Conservation (phyloP, 2,329 filamentous ascomycete genomes). For the Cyclaneusma minus region DNA sequence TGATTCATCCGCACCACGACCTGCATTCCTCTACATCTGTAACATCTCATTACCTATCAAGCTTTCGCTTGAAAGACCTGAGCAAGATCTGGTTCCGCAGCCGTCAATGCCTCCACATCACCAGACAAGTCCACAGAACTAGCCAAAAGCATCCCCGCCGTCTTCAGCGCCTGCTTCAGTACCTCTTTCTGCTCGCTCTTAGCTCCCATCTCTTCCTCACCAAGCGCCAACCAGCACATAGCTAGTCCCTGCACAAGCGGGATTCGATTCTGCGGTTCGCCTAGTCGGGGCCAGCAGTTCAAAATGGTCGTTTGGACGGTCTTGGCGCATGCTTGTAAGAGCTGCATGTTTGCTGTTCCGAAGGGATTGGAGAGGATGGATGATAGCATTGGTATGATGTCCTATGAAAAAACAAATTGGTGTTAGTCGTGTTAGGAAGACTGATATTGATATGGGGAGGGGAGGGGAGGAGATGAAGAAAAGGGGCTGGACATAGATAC, state of each 20-base stretch:
- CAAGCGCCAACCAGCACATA: conserved; percentile 44
- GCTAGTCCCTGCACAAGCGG: conserved; percentile 48
- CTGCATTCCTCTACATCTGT: too few relatives aligned
- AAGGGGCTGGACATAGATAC: conserved; percentile 26
- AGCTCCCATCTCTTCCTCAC: conserved; percentile 14
- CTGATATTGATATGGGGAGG: too few relatives aligned
- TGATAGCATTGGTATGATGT: conserved; percentile 51
- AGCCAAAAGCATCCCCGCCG: conserved; percentile 10
- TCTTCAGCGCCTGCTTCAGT: conserved; percentile 9
- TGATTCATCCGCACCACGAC: too few relatives aligned
- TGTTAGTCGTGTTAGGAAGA: conserved; percentile 7
- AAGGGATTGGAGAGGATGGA: conserved; percentile 56
- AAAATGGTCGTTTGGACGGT: conserved; percentile 41
- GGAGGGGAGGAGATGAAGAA: too few relatives aligned
- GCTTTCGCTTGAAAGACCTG: too few relatives aligned
- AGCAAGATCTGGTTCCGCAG: too few relatives aligned
- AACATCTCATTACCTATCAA: too few relatives aligned
- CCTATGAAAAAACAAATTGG: conserved; percentile 22
- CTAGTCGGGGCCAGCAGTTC: conserved; percentile 55
- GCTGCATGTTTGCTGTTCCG: conserved; percentile 32
- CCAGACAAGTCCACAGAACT: conserved; percentile 10
- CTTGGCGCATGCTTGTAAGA: conserved; percentile 30
- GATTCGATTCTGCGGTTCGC: conserved; percentile 34
- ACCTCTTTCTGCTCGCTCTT: conserved; percentile 3
- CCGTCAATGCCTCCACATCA: too few relatives aligned